These are phyloP conservation scores for Coemansia sp. DNA, from an alignment of 192 early-diverging fungal genomes.

Conservation along the genomic window DNA sequence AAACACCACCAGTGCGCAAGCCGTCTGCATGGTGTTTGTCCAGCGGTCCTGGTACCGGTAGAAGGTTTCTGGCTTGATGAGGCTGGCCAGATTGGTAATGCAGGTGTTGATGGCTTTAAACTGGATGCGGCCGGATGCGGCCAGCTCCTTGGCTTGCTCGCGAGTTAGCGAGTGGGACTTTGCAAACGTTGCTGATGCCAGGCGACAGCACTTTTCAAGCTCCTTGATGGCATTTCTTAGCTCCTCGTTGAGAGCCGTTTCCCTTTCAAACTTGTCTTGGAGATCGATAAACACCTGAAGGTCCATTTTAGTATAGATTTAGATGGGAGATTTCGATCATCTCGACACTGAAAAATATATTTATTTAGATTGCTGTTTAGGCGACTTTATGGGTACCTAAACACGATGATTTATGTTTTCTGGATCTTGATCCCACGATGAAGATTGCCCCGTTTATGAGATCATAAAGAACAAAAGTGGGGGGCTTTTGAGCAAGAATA, in stretches of 20 bases:
- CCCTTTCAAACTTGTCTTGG: constrained; percentile 44
- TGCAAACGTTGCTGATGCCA: constrained; percentile 39
- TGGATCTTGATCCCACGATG: too few relatives aligned
- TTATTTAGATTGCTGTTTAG: too few relatives aligned
- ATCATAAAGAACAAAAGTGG: too few relatives aligned
- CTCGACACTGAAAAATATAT: too few relatives aligned
- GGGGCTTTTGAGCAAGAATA: too few relatives aligned
- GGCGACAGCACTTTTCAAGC: constrained; percentile 35
- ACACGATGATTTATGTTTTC: too few relatives aligned
- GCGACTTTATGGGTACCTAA: too few relatives aligned
- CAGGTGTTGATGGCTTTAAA: constrained; percentile 29
- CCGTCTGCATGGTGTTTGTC: constrained; percentile 31
- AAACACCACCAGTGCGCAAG: constrained; percentile 33
- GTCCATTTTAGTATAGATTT: constrained; percentile 22
- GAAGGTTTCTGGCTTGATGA: constrained; percentile 39
- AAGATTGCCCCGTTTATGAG: too few relatives aligned
- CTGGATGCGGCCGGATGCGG: constrained; percentile 17
- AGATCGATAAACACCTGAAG: constrained; percentile 47
- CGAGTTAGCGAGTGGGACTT: constrained; percentile 37
- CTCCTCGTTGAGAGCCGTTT: constrained; percentile 30
- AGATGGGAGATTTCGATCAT: too few relatives aligned
- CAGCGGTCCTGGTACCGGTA: constrained; percentile 48
- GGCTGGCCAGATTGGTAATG: constrained; percentile 14
- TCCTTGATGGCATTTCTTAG: constrained; percentile 36
- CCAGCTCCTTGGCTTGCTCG: constrained; percentile 21